Conservation (phyloP, 768 basidiomycete genomes). For the Leccinum subgranulosum region DNA sequence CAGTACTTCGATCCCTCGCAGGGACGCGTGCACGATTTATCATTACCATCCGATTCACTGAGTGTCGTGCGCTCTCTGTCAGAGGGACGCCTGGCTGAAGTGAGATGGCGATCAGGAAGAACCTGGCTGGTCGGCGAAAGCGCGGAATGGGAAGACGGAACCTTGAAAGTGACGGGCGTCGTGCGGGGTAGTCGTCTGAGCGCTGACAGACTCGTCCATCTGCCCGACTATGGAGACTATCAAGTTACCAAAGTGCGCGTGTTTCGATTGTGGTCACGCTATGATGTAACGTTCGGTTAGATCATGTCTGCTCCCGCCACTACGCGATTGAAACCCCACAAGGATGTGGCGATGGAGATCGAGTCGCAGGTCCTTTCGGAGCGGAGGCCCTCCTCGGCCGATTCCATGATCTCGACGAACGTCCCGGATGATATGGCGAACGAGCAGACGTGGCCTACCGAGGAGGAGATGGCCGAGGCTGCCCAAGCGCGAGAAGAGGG, state of each 20-base stretch:
- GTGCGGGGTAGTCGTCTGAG: conserved; percentile 76
- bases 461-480: conserved; percentile 80
- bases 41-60: conserved; percentile 58
- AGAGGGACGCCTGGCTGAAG: conserved; percentile 78
- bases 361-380: conserved; percentile 63
- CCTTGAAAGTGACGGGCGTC: conserved; percentile 74
- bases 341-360: conserved; percentile 55
- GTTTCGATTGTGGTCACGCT: background rate
- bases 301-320: conserved; percentile 63
- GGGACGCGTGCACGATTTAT: conserved; percentile 70
- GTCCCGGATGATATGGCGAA: conserved; percentile 87
- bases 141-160: conserved; percentile 59
- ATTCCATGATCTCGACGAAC: conserved; percentile 85
- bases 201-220: conserved; percentile 80
- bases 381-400: conserved; percentile 61
- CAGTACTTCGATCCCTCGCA: conserved; percentile 92
- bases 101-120: conserved; percentile 81
- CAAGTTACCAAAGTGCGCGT: conserved; percentile 69
- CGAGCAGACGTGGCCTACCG: conserved; percentile 98
- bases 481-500: conserved; percentile 17
- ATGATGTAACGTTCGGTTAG: conserved; percentile 37
- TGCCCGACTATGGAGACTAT: conserved; percentile 88
- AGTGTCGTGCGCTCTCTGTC: conserved; percentile 75
- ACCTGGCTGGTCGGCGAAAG: conserved; percentile 68
- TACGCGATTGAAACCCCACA: conserved; percentile 33